phyloP scores from a whole-genome alignment of 2,329 filamentous ascomycete species.

The Fusarium circinatum region DNA sequence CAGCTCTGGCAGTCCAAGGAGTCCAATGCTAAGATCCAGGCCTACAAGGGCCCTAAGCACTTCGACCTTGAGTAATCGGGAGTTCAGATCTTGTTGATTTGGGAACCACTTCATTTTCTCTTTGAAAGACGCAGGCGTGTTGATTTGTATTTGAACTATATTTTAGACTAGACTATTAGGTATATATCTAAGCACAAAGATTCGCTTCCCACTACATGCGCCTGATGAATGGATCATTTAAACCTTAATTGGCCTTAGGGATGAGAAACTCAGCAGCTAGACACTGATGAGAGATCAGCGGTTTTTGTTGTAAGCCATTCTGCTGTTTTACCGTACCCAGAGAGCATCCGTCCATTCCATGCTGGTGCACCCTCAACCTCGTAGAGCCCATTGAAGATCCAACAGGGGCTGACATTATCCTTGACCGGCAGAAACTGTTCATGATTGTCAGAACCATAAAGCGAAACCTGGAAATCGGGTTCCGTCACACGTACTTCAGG shows the following conservation, averaged over 20 bases:
- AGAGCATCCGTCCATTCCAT: background rate
- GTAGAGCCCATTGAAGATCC: background rate
- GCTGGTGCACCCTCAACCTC: no score
- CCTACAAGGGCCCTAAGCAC: slow-evolving; percentile 43
- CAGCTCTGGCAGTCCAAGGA: background rate
- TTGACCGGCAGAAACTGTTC: slow-evolving; percentile 26
- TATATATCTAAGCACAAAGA: background rate
- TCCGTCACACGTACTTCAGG: slow-evolving; percentile 26
- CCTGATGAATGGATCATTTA: background rate
- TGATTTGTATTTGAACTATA: background rate
- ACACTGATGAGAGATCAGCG: background rate
- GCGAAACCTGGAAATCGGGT: slow-evolving; percentile 24
- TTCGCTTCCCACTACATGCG: background rate
- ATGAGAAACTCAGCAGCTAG: background rate
- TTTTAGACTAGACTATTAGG: background rate
- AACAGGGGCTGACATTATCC: slow-evolving; percentile 20
- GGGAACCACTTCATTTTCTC: no score
- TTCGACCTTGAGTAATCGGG: background rate
- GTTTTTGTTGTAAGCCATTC: background rate
- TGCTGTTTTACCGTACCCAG: background rate
- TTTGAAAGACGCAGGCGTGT: background rate
- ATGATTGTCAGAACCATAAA: slow-evolving; percentile 25
- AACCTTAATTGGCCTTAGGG: background rate
- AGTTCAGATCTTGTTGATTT: background rate
- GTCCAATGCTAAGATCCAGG: slow-evolving; percentile 43